Evolutionary conservation across 1,284 basidiomycete genomes (phyloP).

Genomic region (Meira nashicola): DNA sequence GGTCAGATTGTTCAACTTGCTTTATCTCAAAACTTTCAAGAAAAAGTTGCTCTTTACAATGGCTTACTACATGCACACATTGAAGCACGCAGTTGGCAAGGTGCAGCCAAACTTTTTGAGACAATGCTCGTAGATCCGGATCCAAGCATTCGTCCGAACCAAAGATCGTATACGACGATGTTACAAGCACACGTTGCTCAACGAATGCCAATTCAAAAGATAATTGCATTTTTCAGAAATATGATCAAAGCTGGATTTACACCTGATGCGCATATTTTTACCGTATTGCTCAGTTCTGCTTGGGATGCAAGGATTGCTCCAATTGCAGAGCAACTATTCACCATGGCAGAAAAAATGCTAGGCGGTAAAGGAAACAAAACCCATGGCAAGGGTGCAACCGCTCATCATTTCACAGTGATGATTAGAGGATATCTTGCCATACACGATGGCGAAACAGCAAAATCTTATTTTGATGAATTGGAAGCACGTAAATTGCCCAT

Average conservation of each 20-base stretch:
- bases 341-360: conserved; percentile 27
- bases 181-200: conserved; percentile 79
- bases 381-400: conserved; percentile 46
- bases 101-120: conserved; percentile 68
- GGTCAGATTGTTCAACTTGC: conserved; percentile 67
- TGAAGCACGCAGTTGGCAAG: conserved; percentile 72
- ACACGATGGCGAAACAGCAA: conserved; percentile 62
- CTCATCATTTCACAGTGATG: conserved; percentile 74
- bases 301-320: conserved; percentile 69
- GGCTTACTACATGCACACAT: conserved; percentile 79
- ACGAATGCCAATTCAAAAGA: conserved; percentile 68
- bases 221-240: conserved; percentile 64
- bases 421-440: conserved; percentile 71
- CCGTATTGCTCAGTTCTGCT: conserved; percentile 75
- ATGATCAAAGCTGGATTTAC: conserved; percentile 59
- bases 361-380: conserved; percentile 11
- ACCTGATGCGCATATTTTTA: conserved; percentile 68
- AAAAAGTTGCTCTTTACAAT: conserved; percentile 54
- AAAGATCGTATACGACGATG: conserved; percentile 60
- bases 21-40: conserved; percentile 15
- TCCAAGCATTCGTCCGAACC: conserved; percentile 25
- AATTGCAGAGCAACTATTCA: conserved; percentile 66
- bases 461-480: conserved; percentile 72
- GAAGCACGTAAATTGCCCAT: conserved; percentile 64
- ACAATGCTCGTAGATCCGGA: conserved; percentile 59